Evolutionary conservation across 495 filamentous ascomycete species (phyloP).

Genomic region (Hyaloscypha hepaticicola): DNA sequence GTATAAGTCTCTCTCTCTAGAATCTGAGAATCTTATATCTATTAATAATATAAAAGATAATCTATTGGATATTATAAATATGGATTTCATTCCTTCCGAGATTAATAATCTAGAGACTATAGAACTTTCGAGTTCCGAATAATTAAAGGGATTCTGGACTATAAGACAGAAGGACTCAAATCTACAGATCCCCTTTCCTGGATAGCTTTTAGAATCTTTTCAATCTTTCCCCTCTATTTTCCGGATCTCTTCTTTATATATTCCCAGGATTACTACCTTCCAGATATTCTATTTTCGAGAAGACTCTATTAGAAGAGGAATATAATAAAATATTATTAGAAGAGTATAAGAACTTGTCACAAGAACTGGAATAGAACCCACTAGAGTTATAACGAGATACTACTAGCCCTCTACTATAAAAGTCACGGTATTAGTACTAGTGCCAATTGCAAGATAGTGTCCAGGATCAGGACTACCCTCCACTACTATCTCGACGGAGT

Average conservation of each 20-base stretch:
- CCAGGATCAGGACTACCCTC: constrained; percentile 3
- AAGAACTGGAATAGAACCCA: constrained; percentile 16
- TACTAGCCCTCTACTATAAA: constrained; percentile 8
- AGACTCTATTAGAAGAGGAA: constrained; percentile 7
- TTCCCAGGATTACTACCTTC: constrained; percentile 3
- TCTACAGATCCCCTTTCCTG: constrained; percentile 8
- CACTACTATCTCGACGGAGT: constrained; percentile 17
- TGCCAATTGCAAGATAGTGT: constrained; percentile 8
- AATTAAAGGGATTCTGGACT: constrained; percentile 14
- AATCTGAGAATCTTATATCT: constrained; percentile 22
- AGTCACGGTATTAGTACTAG: constrained; percentile 1
- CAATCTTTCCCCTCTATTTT: neutral
- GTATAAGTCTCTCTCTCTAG: constrained; percentile 27
- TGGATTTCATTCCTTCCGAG: constrained; percentile 30
- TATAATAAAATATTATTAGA: constrained; percentile 3
- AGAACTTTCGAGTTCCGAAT: constrained; percentile 5
- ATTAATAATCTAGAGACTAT: constrained; percentile 29
- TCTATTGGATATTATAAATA: constrained; percentile 1
- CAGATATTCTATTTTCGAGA: constrained; percentile 8
- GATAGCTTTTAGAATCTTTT: constrained; percentile 6
- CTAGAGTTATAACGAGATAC: constrained; percentile 13
- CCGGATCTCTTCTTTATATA: neutral
- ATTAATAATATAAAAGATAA: constrained; percentile 9
- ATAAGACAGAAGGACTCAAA: constrained; percentile 7
- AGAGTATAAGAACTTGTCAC: constrained; percentile 7